A percentile compares a stretch with the other conserved stretches of the same genome.
Conservation (phyloP, 768 basidiomycete species). For the Kwoniella europaea region DNA sequence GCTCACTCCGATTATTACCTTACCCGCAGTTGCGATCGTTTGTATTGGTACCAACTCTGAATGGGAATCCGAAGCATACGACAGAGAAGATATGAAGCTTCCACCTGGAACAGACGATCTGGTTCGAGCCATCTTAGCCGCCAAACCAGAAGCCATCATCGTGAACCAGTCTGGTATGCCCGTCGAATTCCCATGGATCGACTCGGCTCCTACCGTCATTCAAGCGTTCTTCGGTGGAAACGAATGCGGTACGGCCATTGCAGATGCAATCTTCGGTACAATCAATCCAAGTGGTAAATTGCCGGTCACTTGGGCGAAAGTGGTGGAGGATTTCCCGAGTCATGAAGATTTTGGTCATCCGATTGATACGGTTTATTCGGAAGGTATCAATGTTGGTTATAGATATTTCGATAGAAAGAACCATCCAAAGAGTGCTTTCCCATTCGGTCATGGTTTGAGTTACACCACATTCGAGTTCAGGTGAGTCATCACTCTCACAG, state of each 20-base stretch:
- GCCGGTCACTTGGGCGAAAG: slow-evolving; percentile 35
- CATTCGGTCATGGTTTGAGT: slow-evolving; percentile 55
- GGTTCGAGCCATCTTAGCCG: slow-evolving; percentile 43
- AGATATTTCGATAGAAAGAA: slow-evolving; percentile 51
- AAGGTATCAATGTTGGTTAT: slow-evolving; percentile 57
- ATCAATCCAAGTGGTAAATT: slow-evolving; percentile 51
- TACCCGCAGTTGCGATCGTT: slow-evolving; percentile 62
- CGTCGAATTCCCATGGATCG: slow-evolving; percentile 74
- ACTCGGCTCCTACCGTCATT: slow-evolving; percentile 64
- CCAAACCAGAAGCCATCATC: slow-evolving; percentile 43
- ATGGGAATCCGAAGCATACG: slow-evolving; percentile 79
- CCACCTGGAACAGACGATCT: slow-evolving; percentile 46
- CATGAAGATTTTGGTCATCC: slow-evolving; percentile 37
- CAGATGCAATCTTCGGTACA: slow-evolving; percentile 53
- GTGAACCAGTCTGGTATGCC: slow-evolving; percentile 56
- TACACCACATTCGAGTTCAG: slow-evolving; percentile 50
- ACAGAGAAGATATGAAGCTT: slow-evolving; percentile 67
- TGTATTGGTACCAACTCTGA: slow-evolving; percentile 67
- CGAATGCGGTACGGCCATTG: slow-evolving; percentile 49
- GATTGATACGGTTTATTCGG: slow-evolving; percentile 42
- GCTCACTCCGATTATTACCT: neutral
- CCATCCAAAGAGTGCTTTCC: slow-evolving; percentile 38
- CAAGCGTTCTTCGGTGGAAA: slow-evolving; percentile 62
- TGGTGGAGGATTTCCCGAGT: slow-evolving; percentile 31
- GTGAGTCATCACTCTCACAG: slow-evolving; percentile 16